Evolutionary conservation across 164 flowering plant genomes (phyloP).

Genomic region (Kalanchoe fedtschenkoi): DNA sequence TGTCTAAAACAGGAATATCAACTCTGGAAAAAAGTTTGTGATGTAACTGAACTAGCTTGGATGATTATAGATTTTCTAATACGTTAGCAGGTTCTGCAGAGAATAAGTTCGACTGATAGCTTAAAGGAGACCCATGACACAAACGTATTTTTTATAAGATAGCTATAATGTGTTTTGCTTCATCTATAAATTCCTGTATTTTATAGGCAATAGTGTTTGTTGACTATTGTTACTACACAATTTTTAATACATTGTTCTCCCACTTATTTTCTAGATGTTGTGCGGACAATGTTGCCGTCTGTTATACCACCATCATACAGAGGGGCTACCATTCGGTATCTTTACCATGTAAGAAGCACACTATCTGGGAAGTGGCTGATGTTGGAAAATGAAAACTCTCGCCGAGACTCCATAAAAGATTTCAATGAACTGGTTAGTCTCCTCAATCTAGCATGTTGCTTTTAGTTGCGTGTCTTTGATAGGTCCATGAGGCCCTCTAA

Average conservation of each 20-base stretch:
- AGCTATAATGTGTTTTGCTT: not conserved
- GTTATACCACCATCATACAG: conserved; percentile 81
- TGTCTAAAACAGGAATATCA: not conserved
- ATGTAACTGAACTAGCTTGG: not conserved
- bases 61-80: too few species aligned
- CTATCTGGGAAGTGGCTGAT: conserved; percentile 52
- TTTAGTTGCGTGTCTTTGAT: not conserved
- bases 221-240: not conserved
- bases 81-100: not conserved
- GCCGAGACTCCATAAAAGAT: conserved; percentile 35
- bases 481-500: not conserved
- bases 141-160: too few species aligned
- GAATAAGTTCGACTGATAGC: not conserved
- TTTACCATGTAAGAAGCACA: conserved; percentile 57
- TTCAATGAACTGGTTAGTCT: conserved; percentile 51
- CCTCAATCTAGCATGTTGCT: not conserved
- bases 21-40: not conserved
- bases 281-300: conserved; percentile 53
- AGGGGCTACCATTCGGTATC: conserved; percentile 80
- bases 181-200: not conserved
- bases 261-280: conserved; percentile 44
- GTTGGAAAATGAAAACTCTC: conserved; percentile 50
- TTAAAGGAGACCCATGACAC: not conserved
- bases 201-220: not conserved
- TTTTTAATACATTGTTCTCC: not conserved